These are phyloP conservation scores for Melampsora americana DNA, from an alignment of 1,284 basidiomycete genomes.

Conservation along the genomic window DNA sequence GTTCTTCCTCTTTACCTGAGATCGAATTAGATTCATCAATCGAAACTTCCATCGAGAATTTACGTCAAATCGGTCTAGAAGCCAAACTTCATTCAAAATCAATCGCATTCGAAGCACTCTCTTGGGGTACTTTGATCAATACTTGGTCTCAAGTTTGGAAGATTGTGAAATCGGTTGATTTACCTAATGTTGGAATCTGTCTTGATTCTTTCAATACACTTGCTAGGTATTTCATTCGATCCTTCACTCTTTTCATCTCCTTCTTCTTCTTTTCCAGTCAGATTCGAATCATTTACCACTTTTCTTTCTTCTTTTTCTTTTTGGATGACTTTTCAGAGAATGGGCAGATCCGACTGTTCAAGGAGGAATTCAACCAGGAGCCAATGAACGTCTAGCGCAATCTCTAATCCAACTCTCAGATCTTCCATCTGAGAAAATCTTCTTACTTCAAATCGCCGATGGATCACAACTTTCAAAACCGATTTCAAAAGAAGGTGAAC, in stretches of 20 bases:
- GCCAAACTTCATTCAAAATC: slow-evolving; percentile 46
- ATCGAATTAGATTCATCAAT: slow-evolving; percentile 45
- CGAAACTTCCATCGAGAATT: neutral
- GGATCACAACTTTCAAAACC: slow-evolving; percentile 48
- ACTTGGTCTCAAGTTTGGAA: slow-evolving; percentile 54
- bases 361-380: slow-evolving; percentile 25
- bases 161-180: slow-evolving; percentile 50
- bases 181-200: slow-evolving; percentile 54
- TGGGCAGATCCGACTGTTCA: slow-evolving; percentile 30
- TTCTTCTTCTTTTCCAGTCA: too few species aligned
- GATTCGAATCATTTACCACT: too few species aligned
- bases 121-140: slow-evolving; percentile 50
- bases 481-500: slow-evolving; percentile 48
- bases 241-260: too few species aligned
- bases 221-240: slow-evolving; percentile 52
- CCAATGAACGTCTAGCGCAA: neutral
- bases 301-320: too few species aligned
- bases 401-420: slow-evolving; percentile 46
- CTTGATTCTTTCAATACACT: slow-evolving; percentile 56
- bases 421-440: slow-evolving; percentile 50
- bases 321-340: neutral
- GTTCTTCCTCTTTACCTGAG: slow-evolving; percentile 50
- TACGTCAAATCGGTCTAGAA: slow-evolving; percentile 47
- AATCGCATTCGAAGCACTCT: slow-evolving; percentile 51
- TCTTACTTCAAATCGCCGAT: slow-evolving; percentile 56